These are phyloP conservation scores for Ceratobasidium sp. DNA, from an alignment of 1,284 basidiomycete genomes.

Conservation along the genomic window DNA sequence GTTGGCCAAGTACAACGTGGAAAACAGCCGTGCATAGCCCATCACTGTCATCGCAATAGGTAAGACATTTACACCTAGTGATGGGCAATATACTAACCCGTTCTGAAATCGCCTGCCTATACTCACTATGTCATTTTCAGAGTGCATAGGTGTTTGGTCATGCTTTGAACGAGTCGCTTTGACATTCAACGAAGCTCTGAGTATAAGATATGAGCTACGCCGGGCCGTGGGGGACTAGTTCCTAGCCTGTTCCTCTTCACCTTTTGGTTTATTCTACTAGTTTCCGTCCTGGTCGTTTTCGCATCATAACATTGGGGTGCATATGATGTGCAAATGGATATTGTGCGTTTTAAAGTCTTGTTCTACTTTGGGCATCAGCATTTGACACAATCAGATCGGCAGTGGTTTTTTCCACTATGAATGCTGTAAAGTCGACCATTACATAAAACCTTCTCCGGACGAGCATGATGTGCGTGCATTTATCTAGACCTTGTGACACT, in stretches of 20 bases:
- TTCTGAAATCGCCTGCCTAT: too few species aligned
- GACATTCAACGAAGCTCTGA: background rate
- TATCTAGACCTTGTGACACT: background rate
- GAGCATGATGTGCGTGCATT: constrained; percentile 1
- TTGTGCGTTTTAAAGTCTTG: background rate
- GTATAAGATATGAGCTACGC: constrained; percentile 7
- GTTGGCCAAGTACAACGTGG: too few species aligned
- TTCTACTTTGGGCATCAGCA: background rate
- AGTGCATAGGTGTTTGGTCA: background rate
- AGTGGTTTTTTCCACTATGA: constrained; percentile 12
- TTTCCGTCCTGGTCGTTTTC: background rate
- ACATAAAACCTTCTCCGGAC: background rate
- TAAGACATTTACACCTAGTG: too few species aligned
- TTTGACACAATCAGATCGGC: background rate
- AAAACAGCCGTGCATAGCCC: too few species aligned
- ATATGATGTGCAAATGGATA: constrained; percentile 22
- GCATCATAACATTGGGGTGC: background rate
- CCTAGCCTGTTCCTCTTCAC: background rate
- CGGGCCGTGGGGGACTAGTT: background rate
- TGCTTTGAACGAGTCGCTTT: background rate
- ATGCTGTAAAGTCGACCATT: constrained; percentile 1
- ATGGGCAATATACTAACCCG: too few species aligned
- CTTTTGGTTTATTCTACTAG: background rate
- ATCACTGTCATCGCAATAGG: too few species aligned
- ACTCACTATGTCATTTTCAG: too few species aligned